Percentiles rank a stretch among this genome's conserved stretches.
Conservation (phyloP, 2,329 filamentous ascomycete species). For the Domatiomyces catenatus region DNA sequence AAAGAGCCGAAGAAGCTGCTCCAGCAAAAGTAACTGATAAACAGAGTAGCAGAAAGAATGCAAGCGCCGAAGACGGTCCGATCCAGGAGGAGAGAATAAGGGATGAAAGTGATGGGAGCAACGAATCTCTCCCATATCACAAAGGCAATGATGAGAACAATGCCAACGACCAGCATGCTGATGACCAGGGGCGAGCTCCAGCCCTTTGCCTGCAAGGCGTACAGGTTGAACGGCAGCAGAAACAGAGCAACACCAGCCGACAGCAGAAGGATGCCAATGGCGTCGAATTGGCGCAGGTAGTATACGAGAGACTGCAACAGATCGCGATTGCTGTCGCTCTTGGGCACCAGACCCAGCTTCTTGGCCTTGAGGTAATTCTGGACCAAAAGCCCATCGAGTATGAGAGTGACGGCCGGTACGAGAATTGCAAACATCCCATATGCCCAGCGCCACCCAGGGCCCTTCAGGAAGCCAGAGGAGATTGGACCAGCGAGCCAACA, state of each 20-base stretch:
- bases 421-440: slow-evolving; percentile 16
- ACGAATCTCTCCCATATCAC: slow-evolving; percentile 38
- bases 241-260: slow-evolving; percentile 45
- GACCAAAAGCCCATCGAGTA: neutral
- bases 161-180: slow-evolving; percentile 38
- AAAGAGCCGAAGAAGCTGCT: neutral
- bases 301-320: slow-evolving; percentile 30
- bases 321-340: slow-evolving; percentile 32
- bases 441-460: slow-evolving; percentile 13
- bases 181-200: slow-evolving; percentile 35
- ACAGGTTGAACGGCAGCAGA: slow-evolving; percentile 48
- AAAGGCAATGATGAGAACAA: slow-evolving; percentile 38
- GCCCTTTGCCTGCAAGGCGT: slow-evolving; percentile 21
- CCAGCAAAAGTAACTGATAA: neutral
- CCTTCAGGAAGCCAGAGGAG: slow-evolving; percentile 8
- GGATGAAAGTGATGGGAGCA: slow-evolving; percentile 38
- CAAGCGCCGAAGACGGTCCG: slow-evolving; percentile 13
- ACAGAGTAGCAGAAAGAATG: neutral
- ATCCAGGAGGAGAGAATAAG: slow-evolving; percentile 29
- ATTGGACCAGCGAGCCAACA: slow-evolving; percentile 10
- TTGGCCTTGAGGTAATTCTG: slow-evolving; percentile 45
- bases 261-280: slow-evolving; percentile 44
- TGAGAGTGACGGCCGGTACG: neutral
- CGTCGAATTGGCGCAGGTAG: slow-evolving; percentile 46
- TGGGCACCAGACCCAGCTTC: slow-evolving; percentile 35